Conservation (phyloP, 768 basidiomycete genomes). For the Tricholoma sp. region DNA sequence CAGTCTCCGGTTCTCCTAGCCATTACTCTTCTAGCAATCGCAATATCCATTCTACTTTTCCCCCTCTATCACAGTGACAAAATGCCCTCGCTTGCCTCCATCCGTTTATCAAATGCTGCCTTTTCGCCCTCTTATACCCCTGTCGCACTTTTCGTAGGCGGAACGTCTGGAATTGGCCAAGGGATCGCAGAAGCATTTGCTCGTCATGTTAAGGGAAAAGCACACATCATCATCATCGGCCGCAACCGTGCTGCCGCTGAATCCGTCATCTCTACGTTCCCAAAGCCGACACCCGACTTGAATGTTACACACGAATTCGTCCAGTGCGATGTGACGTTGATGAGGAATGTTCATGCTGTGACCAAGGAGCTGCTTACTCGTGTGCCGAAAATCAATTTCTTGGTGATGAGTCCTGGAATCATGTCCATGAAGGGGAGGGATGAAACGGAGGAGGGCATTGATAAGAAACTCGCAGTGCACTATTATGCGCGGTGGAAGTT, state of each 20-base stretch:
- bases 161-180: slow-evolving; percentile 40
- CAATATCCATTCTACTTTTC: too few relatives aligned
- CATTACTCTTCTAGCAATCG: too few relatives aligned
- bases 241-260: slow-evolving; percentile 44
- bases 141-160: slow-evolving; percentile 33
- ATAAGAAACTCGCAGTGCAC: slow-evolving; percentile 33
- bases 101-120: slow-evolving; percentile 22
- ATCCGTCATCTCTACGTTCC: slow-evolving; percentile 32
- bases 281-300: slow-evolving; percentile 20
- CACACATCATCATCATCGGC: slow-evolving; percentile 45
- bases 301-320: slow-evolving; percentile 36
- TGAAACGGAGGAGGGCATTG: slow-evolving; percentile 29
- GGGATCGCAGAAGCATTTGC: slow-evolving; percentile 41
- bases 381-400: slow-evolving; percentile 41
- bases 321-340: slow-evolving; percentile 38
- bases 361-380: slow-evolving; percentile 14
- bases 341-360: slow-evolving; percentile 36
- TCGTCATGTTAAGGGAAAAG: slow-evolving; percentile 35
- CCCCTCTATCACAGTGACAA: not conserved
- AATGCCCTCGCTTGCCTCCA: slow-evolving; percentile 19
- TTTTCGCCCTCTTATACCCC: slow-evolving; percentile 18
- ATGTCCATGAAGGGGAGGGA: slow-evolving; percentile 31
- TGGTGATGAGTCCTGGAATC: slow-evolving; percentile 41
- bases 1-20: too few relatives aligned
- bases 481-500: slow-evolving; percentile 53